These are phyloP conservation scores for Fusarium equiseti DNA, from an alignment of 2,329 filamentous ascomycete genomes.

Conservation along the genomic window DNA sequence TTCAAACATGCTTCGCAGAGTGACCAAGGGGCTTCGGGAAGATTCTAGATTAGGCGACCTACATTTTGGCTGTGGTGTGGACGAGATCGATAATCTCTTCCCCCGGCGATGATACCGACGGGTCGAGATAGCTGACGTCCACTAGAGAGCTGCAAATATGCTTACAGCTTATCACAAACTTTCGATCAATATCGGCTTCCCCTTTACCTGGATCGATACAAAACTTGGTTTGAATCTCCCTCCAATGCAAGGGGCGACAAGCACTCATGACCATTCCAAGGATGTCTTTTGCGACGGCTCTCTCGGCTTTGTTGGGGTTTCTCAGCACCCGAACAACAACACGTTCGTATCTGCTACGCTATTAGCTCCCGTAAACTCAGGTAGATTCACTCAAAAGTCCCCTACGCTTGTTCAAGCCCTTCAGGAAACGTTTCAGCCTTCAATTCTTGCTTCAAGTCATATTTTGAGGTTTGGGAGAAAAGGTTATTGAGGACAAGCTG, in stretches of 20 bases:
- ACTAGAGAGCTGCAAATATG: neutral
- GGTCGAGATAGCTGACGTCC: neutral
- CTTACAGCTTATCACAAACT: neutral
- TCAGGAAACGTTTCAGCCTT: neutral
- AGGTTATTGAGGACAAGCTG: neutral
- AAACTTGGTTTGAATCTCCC: neutral
- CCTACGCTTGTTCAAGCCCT: neutral
- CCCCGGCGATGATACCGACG: neutral
- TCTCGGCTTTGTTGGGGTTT: neutral
- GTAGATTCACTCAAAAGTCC: fast-evolving
- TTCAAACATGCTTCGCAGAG: fast-evolving
- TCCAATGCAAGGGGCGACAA: neutral
- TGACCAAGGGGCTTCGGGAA: too few species aligned
- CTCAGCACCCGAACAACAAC: neutral
- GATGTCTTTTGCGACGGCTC: neutral
- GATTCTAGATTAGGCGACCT: neutral
- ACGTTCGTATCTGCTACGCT: neutral
- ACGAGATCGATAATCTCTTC: neutral
- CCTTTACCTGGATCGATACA: neutral
- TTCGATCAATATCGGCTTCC: neutral
- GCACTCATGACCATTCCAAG: neutral
- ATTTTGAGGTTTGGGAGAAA: fast-evolving
- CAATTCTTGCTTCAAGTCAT: neutral
- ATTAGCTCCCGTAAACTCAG: fast-evolving
- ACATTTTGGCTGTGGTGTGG: neutral